Evolutionary conservation across 1,139 yeast species (phyloP), one percentile per base, ranked within the genome.

Genomic region (Pichia kudriavzevii): DNA sequence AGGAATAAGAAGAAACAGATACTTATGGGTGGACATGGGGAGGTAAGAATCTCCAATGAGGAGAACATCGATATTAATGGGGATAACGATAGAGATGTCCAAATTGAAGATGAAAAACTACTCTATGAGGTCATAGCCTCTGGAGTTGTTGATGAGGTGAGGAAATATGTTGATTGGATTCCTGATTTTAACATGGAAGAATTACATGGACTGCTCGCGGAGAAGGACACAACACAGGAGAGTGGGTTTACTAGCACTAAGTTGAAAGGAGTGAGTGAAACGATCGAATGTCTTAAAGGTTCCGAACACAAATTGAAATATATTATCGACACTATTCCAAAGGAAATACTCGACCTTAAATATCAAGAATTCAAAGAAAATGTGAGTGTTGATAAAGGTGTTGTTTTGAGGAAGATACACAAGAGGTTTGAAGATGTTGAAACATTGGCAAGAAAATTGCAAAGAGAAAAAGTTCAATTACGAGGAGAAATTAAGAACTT

Each of bases 371-470:
- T 58, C 23, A 36, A 49, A 24, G 38, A 42, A 7, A 39, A 48
- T 29, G 56, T 65, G 10, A 59, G 58, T 28, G 55, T 70, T 22
- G 70, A 76, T 42, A 64, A 64, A 40, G 69, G 66, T 25, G 63
- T 79, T 38, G 76, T 80, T 49, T 67, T 77, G 33, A 69, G 70
- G 32, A 78, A 87, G 1, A 77, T 87, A 3, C 67, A 79, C 22
- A 78, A 80, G 51, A 66, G 98, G 42, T 87, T 91, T 52, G 74
- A 73, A 41, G 97, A 88, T 53, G 94, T 88, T 33, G 97, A 91
- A 56, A 77, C 80, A n/a, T 67, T 87, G 47, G 97, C 97, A 1
- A 78, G 93, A 50, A 81, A 77, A 50, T 67, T 84, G 41, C 83
- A 88, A 39, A 79, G 79, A 50, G 95, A 87, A 47, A 79, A 74